A percentile compares a stretch with the other conserved stretches of the same genome.
These are phyloP conservation scores for Rhizomucor miehei DNA, from an alignment of 371 early-diverging fungal genomes.

Conservation along the genomic window DNA sequence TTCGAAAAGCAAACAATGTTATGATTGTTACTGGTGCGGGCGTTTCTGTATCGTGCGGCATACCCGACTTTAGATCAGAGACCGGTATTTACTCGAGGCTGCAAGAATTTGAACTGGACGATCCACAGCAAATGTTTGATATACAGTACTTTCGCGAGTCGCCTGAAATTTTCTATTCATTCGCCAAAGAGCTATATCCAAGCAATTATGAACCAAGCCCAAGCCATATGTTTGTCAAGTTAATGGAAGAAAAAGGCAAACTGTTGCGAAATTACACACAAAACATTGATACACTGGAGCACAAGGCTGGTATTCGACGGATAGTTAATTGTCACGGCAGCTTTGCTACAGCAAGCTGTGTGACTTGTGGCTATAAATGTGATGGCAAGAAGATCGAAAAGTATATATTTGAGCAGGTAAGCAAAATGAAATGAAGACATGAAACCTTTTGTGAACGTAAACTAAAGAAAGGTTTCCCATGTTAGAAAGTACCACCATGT, in stretches of 20 bases:
- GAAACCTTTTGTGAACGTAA: too few species aligned
- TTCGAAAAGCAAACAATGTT: constrained; percentile 68
- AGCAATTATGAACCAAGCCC: constrained; percentile 89
- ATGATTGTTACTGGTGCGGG: constrained; percentile 95
- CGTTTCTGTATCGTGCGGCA: constrained; percentile 93
- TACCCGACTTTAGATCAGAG: constrained; percentile 97
- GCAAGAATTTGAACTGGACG: constrained; percentile 71
- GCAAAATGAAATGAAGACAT: too few species aligned
- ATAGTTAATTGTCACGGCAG: constrained; percentile 93
- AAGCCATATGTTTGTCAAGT: constrained; percentile 89
- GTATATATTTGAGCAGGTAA: constrained; percentile 67
- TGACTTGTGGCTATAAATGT: constrained; percentile 76
- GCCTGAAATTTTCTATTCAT: constrained; percentile 92
- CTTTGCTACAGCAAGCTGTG: constrained; percentile 91
- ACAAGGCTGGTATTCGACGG: constrained; percentile 79
- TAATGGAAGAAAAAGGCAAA: constrained; percentile 79
- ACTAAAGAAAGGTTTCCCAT: too few species aligned
- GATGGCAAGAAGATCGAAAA: constrained; percentile 77
- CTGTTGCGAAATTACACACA: constrained; percentile 96
- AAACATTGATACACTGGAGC: constrained; percentile 98
- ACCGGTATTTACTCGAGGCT: constrained; percentile 93
- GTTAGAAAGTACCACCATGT: constrained; percentile 41
- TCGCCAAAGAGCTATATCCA: constrained; percentile 90
- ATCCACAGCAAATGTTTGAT: constrained; percentile 92
- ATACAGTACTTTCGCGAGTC: constrained; percentile 80